phyloP scores from a whole-genome alignment of 1,284 basidiomycete genomes.

The Irpex sp. region DNA sequence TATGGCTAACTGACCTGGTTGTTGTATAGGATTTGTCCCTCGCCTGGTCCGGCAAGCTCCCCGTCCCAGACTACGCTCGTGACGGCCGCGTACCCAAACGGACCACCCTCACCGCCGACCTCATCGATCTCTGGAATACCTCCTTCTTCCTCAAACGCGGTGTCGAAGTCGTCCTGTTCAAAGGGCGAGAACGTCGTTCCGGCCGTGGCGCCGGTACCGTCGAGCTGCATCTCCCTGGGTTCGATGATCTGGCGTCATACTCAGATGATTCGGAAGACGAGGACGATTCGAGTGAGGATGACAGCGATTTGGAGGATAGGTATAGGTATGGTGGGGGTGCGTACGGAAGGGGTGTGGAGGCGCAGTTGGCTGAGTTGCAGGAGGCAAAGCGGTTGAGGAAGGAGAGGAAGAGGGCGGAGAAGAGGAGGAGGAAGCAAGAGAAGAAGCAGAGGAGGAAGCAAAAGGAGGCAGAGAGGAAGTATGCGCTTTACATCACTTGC shows the following conservation, averaged over 20 bases:
- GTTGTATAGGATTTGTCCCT: slow-evolving; percentile 55
- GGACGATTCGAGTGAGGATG: slow-evolving; percentile 29
- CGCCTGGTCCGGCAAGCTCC: slow-evolving; percentile 68
- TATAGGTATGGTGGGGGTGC: slow-evolving; percentile 28
- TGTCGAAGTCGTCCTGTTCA: slow-evolving; percentile 69
- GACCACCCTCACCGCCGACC: slow-evolving; percentile 54
- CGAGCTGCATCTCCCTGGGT: slow-evolving; percentile 47
- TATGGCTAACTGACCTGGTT: slow-evolving; percentile 3
- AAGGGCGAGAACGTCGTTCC: slow-evolving; percentile 67
- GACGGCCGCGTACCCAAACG: slow-evolving; percentile 48
- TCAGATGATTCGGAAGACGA: slow-evolving; percentile 26
- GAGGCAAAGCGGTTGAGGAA: slow-evolving; percentile 44
- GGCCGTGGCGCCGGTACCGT: slow-evolving; percentile 48
- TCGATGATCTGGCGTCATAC: slow-evolving; percentile 36
- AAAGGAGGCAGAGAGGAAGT: slow-evolving; percentile 53
- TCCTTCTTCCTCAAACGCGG: slow-evolving; percentile 67
- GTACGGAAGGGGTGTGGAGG: slow-evolving; percentile 28
- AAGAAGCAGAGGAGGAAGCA: slow-evolving; percentile 55
- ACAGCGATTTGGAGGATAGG: slow-evolving; percentile 22
- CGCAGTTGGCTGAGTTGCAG: slow-evolving; percentile 32
- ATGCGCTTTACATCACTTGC: slow-evolving; percentile 56
- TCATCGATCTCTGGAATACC: slow-evolving; percentile 72
- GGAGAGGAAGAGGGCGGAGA: slow-evolving; percentile 48
- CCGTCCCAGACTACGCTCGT: slow-evolving; percentile 44
- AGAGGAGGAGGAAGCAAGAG: slow-evolving; percentile 53